Percentiles rank a stretch among this genome's conserved stretches.
Conservation (phyloP, 2,329 filamentous ascomycete species). For the Venturia carpophila region DNA sequence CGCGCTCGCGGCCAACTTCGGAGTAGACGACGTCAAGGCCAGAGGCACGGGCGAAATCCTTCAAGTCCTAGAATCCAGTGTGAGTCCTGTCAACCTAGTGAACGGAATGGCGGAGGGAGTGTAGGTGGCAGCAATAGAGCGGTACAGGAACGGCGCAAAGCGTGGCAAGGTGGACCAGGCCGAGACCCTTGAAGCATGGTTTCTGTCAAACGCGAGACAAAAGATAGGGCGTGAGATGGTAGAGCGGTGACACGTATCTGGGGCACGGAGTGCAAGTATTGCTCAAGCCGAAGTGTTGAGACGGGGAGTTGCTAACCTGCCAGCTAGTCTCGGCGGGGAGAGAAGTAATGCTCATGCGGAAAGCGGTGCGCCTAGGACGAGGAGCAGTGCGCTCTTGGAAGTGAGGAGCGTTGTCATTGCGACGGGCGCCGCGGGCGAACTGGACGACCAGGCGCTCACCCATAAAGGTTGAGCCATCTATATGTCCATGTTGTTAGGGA, state of each 20-base stretch:
- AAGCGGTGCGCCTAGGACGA: slow-evolving; percentile 86
- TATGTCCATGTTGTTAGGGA: slow-evolving; percentile 14
- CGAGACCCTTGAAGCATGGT: not conserved
- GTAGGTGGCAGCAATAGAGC: not conserved
- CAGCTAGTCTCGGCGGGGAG: slow-evolving; percentile 98
- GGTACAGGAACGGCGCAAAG: not conserved
- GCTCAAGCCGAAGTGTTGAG: slow-evolving; percentile 21
- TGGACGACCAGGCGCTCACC: slow-evolving; percentile 95
- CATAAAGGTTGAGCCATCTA: slow-evolving; percentile 97
- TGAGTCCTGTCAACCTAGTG: slow-evolving; percentile 54
- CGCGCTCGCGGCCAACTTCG: slow-evolving; percentile 85
- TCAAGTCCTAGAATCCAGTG: slow-evolving; percentile 84
- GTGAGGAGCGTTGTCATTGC: slow-evolving; percentile 56
- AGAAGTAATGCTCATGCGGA: slow-evolving; percentile 95
- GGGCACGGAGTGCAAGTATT: slow-evolving; percentile 35
- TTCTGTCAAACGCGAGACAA: slow-evolving; percentile 23
- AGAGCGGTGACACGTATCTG: slow-evolving; percentile 32
- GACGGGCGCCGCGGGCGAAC: slow-evolving; percentile 83
- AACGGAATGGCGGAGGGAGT: not conserved
- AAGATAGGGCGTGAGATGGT: slow-evolving; percentile 30
- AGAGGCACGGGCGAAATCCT: slow-evolving; percentile 97
- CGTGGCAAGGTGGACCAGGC: slow-evolving; percentile 8
- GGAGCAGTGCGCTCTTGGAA: slow-evolving; percentile 59
- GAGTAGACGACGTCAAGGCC: slow-evolving; percentile 97
- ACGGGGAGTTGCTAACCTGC: slow-evolving; percentile 81